Evolutionary conservation across 805 yeast genomes (phyloP).

Genomic region (Candida nanaspora): DNA sequence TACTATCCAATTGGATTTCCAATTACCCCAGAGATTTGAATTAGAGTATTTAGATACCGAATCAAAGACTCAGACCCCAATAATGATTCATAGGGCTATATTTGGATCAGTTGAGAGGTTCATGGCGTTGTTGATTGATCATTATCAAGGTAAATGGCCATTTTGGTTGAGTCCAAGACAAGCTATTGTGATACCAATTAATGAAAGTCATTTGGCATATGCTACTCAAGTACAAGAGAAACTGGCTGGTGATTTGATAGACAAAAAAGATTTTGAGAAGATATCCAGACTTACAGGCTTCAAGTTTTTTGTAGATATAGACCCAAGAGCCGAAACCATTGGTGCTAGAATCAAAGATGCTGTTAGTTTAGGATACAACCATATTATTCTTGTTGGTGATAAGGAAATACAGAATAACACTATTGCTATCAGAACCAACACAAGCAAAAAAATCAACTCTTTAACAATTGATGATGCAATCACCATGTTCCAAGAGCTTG

Average conservation of each 20-base stretch:
- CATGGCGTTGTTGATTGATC: conserved; percentile 84
- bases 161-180: conserved; percentile 95
- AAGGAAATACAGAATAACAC: conserved; percentile 58
- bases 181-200: conserved; percentile 76
- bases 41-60: conserved; percentile 56
- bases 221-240: conserved; percentile 41
- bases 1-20: conserved; percentile 92
- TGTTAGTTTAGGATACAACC: conserved; percentile 64
- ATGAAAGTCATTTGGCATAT: conserved; percentile 48
- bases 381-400: conserved; percentile 81
- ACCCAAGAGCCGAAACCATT: conserved; percentile 67
- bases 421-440: conserved; percentile 58
- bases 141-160: conserved; percentile 92
- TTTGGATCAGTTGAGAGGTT: conserved; percentile 94
- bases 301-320: conserved; percentile 70
- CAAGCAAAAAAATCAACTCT: conserved; percentile 36
- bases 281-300: conserved; percentile 52
- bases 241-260: conserved; percentile 40
- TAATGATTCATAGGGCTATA: conserved; percentile 94
- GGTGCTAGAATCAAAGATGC: conserved; percentile 80
- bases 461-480: conserved; percentile 45
- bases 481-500: conserved; percentile 46
- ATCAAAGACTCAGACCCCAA: conserved; percentile 57
- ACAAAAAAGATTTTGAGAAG: conserved; percentile 16
- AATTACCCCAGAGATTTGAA: conserved; percentile 79